phyloP scores from a whole-genome alignment of 495 filamentous ascomycete genomes.

The Penicillium riverlandense region DNA sequence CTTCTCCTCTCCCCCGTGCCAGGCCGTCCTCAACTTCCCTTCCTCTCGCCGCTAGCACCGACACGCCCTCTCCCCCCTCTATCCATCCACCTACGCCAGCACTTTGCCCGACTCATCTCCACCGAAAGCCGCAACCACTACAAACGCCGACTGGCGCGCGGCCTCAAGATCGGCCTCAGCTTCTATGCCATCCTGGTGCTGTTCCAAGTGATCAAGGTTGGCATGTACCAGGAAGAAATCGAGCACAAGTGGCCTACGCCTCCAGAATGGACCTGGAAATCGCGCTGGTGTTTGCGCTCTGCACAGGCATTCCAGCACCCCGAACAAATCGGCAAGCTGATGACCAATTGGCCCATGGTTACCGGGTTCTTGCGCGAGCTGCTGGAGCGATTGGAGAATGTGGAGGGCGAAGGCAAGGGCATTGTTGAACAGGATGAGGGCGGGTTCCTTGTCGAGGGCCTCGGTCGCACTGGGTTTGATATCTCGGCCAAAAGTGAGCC shows the following conservation, averaged over 20 bases:
- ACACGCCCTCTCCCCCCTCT: slow-evolving; percentile 26
- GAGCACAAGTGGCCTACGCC: slow-evolving; percentile 71
- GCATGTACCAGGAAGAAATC: slow-evolving; percentile 58
- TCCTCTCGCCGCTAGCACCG: slow-evolving; percentile 52
- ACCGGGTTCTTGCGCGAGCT: slow-evolving; percentile 46
- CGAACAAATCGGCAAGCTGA: slow-evolving; percentile 37
- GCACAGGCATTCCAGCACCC: slow-evolving; percentile 50
- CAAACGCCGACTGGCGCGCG: slow-evolving; percentile 53
- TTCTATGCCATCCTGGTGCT: slow-evolving; percentile 50
- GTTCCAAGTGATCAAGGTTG: slow-evolving; percentile 46
- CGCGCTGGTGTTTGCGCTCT: slow-evolving; percentile 50
- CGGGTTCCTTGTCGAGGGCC: slow-evolving; percentile 44
- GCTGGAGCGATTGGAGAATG: slow-evolving; percentile 57
- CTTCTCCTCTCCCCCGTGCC: slow-evolving; percentile 40
- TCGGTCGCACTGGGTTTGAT: slow-evolving; percentile 58
- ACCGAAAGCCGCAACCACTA: slow-evolving; percentile 65
- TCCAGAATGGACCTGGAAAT: slow-evolving; percentile 62
- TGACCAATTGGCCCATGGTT: slow-evolving; percentile 59
- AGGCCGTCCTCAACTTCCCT: slow-evolving; percentile 72
- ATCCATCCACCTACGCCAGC: slow-evolving; percentile 40
- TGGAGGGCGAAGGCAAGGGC: slow-evolving; percentile 56
- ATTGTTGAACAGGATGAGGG: slow-evolving; percentile 51
- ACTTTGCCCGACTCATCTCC: slow-evolving; percentile 64
- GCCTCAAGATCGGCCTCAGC: slow-evolving; percentile 48
- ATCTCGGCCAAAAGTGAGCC: slow-evolving; percentile 65